These are phyloP conservation scores for Colletotrichum caudatum DNA, from an alignment of 2,329 filamentous ascomycete genomes.

Conservation along the genomic window DNA sequence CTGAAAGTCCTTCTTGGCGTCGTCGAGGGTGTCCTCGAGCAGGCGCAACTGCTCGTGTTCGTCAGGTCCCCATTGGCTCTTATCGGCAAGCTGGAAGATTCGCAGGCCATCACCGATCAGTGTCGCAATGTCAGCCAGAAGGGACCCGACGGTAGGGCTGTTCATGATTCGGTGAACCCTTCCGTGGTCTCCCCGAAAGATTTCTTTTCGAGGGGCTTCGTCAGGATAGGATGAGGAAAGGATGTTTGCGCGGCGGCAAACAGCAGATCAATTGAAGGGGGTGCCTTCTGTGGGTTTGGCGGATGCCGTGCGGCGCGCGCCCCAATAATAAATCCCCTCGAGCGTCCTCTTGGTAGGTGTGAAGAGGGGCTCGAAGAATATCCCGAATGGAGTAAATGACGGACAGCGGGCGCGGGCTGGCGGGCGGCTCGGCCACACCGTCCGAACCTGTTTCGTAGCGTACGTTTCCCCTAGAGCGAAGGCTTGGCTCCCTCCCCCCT, in stretches of 20 bases:
- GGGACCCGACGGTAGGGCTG: slow-evolving; percentile 67
- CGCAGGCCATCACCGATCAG: slow-evolving; percentile 65
- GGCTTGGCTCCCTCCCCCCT: slow-evolving; percentile 35
- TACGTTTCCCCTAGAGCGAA: slow-evolving; percentile 39
- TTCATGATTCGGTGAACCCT: slow-evolving; percentile 49
- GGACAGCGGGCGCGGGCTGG: slow-evolving; percentile 33
- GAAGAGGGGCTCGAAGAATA: slow-evolving; percentile 18
- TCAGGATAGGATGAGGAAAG: not conserved
- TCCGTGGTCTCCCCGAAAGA: slow-evolving; percentile 31
- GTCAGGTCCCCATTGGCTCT: slow-evolving; percentile 68
- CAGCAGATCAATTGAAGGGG: slow-evolving; percentile 26
- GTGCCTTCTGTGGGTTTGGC: slow-evolving; percentile 11
- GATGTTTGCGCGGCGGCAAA: slow-evolving; percentile 2
- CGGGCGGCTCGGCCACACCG: slow-evolving; percentile 38
- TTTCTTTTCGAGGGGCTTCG: slow-evolving; percentile 31
- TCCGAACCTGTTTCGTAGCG: slow-evolving; percentile 40
- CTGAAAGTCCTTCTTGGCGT: slow-evolving; percentile 72
- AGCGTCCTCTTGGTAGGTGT: slow-evolving; percentile 20
- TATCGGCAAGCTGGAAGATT: slow-evolving; percentile 68
- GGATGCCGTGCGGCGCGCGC: slow-evolving; percentile 31
- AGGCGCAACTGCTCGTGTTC: slow-evolving; percentile 70
- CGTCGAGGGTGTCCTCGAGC: slow-evolving; percentile 67
- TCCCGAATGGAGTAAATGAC: slow-evolving; percentile 27
- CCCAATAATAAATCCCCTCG: slow-evolving; percentile 37
- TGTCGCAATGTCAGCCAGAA: slow-evolving; percentile 69